Base-by-base conservation (phyloP, 176 grass and related monocot genomes). In the Echinochloa phyllopogon region DNA sequence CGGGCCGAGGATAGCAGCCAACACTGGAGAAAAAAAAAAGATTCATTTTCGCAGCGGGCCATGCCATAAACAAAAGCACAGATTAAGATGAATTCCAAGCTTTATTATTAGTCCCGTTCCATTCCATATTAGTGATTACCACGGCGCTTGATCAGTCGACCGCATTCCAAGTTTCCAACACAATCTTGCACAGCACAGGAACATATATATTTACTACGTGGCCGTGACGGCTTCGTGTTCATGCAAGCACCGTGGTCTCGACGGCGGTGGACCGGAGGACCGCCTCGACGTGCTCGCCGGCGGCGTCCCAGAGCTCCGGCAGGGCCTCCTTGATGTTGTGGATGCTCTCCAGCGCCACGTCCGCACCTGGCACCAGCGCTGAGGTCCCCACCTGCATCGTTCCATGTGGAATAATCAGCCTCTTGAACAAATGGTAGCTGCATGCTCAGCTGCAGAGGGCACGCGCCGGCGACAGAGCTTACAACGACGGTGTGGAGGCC, bases 251-350 rank as follows among this genome's bases (percentile, higher is more conserved):
- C 15, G 89, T 84, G 72, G 96, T 89, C 82, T 98, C 96, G 0
- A 87, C 87, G 23, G 87, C 39, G 60, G 90, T 27, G 21, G 93
- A 60, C 27, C 88, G 72, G 78, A 98, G 70, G 73, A 95, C 83
- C 8, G 69, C 77, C 47, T 91, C 89, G 59, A 77, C 72, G 44
- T 94, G 70, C 44, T 93, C 91, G 38, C 87, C 80, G 23, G 36
- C 87, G 60, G 77, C 71, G 23, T 89, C 77, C 87, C 96, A 98
- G 59, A 98, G 91, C 91, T 92, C 93, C 40, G 96, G 96, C 83
- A 95, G 82, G 16, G 91, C 93, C 72, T 98, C 96, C 68, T 84
- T 94, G 69, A 98, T 89, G 91, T 98, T 98, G 87, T 98, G 96
- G 74, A 98, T 94, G 89, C 93, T 98, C 73, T 92, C 91, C 15